Conservation (phyloP, 371 early-diverging fungal genomes). For the Mucor ambiguus region DNA sequence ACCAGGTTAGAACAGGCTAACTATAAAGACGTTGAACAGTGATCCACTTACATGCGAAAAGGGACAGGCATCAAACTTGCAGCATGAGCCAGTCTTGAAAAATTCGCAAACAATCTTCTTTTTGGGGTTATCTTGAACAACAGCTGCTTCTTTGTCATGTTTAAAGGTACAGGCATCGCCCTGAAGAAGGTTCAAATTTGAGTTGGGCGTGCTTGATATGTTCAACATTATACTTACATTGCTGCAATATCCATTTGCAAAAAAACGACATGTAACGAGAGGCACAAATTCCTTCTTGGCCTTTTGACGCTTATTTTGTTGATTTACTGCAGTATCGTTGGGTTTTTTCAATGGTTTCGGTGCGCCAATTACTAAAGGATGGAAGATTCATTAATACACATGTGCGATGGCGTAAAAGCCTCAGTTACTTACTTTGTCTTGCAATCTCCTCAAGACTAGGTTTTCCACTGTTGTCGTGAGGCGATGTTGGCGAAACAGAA, state of each 20-base stretch:
- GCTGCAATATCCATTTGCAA: conserved; percentile 1
- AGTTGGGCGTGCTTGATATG: background rate
- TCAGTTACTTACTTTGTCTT: background rate
- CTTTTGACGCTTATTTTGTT: background rate
- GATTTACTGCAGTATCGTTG: background rate
- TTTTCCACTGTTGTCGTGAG: background rate
- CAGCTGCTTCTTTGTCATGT: conserved; percentile 7
- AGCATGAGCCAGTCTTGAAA: conserved; percentile 32
- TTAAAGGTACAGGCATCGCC: conserved; percentile 21
- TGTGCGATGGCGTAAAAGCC: background rate
- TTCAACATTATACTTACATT: background rate
- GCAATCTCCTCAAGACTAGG: background rate
- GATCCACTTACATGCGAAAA: conserved; percentile 36
- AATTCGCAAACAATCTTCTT: conserved; percentile 26
- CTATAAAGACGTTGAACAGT: background rate
- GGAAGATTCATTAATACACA: background rate
- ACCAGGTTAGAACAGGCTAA: background rate
- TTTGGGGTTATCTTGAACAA: background rate
- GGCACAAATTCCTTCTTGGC: background rate
- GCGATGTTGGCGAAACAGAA: background rate
- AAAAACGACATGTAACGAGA: background rate
- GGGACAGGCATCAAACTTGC: conserved; percentile 24
- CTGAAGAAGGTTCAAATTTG: background rate
- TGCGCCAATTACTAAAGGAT: background rate
- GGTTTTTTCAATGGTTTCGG: background rate